phyloP scores from a whole-genome alignment of 306 rosid genomes.

The Abrus precatorius region DNA sequence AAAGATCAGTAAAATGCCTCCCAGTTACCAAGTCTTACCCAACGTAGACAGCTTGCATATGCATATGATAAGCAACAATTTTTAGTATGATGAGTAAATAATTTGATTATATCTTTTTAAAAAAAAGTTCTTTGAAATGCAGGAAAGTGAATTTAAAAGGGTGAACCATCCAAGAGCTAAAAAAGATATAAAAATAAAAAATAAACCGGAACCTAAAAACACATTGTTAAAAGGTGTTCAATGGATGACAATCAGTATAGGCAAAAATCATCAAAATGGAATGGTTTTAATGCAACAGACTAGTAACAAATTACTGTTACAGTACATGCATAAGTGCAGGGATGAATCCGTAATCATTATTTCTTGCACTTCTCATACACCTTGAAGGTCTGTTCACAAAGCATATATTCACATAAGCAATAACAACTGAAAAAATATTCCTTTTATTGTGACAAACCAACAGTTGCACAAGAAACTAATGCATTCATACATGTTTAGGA shows the following conservation, averaged over 20 bases:
- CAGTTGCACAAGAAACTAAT: neutral
- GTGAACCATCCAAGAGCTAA: neutral
- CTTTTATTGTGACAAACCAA: neutral
- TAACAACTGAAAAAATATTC: conserved; percentile 7
- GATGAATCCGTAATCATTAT: neutral
- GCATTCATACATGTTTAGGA: conserved; percentile 3
- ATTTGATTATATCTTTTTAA: conserved; percentile 13
- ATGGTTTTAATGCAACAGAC: neutral
- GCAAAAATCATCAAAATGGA: conserved; percentile 8
- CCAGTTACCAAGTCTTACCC: conserved; percentile 29
- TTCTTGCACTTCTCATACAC: neutral
- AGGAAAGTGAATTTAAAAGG: conserved; percentile 6
- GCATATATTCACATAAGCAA: conserved; percentile 10
- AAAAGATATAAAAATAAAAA: neutral
- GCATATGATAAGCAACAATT: conserved; percentile 10
- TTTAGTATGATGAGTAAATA: neutral
- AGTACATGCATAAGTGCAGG: conserved; percentile 12
- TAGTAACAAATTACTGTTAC: neutral
- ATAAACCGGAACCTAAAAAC: neutral
- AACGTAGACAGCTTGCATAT: conserved; percentile 18
- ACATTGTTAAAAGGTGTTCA: neutral
- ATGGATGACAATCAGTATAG: conserved; percentile 18
- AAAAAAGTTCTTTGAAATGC: conserved; percentile 15
- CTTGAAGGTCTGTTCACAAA: conserved; percentile 20
- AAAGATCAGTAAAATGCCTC: conserved; percentile 33